phyloP scores from a whole-genome alignment of 495 filamentous ascomycete species.

The Aspergillus nanangensis region DNA sequence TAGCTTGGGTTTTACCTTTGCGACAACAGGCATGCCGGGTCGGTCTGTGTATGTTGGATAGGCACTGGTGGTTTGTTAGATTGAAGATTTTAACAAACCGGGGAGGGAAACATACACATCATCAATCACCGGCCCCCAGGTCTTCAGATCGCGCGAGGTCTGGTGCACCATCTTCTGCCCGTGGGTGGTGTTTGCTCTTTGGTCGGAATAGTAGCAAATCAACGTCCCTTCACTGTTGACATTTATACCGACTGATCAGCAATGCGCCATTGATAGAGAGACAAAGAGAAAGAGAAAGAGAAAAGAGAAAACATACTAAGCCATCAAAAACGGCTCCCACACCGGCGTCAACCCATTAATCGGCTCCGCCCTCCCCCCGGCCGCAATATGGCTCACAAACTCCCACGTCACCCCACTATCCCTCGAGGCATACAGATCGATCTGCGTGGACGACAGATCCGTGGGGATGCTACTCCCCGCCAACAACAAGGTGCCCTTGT shows the following conservation, averaged over 20 bases:
- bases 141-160: slow-evolving; percentile 48
- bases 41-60: slow-evolving; percentile 56
- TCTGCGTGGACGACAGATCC: slow-evolving; percentile 57
- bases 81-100: neutral
- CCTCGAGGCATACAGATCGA: slow-evolving; percentile 61
- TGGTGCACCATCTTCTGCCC: slow-evolving; percentile 67
- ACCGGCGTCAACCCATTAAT: slow-evolving; percentile 61
- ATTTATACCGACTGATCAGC: neutral
- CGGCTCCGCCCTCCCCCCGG: slow-evolving; percentile 57
- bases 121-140: slow-evolving; percentile 55
- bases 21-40: slow-evolving; percentile 63
- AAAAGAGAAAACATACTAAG: slow-evolving; percentile 23
- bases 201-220: slow-evolving; percentile 66
- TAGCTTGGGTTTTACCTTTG: slow-evolving; percentile 21
- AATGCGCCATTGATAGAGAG: too few relatives aligned
- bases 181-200: slow-evolving; percentile 53
- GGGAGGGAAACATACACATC: slow-evolving; percentile 43
- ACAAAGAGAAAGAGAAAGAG: neutral
- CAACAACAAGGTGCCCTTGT: slow-evolving; percentile 56
- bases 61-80: slow-evolving; percentile 18
- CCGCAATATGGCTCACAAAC: slow-evolving; percentile 61
- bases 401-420: slow-evolving; percentile 59
- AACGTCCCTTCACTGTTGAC: slow-evolving; percentile 48
- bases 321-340: slow-evolving; percentile 67
- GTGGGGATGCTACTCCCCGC: slow-evolving; percentile 61